These are phyloP conservation scores for Clathrus columnatus DNA, from an alignment of 768 basidiomycete genomes.

Conservation along the genomic window DNA sequence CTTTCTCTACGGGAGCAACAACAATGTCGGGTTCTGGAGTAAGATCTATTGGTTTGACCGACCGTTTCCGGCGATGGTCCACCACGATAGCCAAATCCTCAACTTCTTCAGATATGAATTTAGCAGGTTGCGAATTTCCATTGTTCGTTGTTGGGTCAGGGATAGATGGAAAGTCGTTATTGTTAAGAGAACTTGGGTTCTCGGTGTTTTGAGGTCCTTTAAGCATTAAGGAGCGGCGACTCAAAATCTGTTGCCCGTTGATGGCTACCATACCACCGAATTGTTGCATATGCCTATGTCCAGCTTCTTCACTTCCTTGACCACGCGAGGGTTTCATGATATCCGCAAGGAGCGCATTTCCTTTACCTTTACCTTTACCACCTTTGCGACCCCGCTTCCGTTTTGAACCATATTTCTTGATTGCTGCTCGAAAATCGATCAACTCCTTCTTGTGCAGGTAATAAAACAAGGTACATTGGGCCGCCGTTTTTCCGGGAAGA, in stretches of 20 bases:
- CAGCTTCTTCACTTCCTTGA: slow-evolving; percentile 4
- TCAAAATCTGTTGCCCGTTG: slow-evolving; percentile 2
- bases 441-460: slow-evolving; percentile 88
- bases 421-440: slow-evolving; percentile 77
- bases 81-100: slow-evolving; percentile 1
- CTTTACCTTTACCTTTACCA: slow-evolving; percentile 60
- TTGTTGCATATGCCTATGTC: slow-evolving; percentile 13
- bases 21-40: neutral
- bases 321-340: slow-evolving; percentile 30
- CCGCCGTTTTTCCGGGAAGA: slow-evolving; percentile 74
- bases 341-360: slow-evolving; percentile 72
- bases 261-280: neutral
- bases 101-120: neutral
- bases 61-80: slow-evolving; percentile 16
- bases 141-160: neutral
- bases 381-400: slow-evolving; percentile 43
- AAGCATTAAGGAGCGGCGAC: neutral
- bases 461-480: slow-evolving; percentile 89
- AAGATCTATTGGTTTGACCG: neutral
- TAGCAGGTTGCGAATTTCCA: neutral
- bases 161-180: slow-evolving; percentile 23
- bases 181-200: neutral
- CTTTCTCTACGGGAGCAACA: neutral
- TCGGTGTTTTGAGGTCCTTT: neutral
- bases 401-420: slow-evolving; percentile 58